A percentile compares a stretch with the other conserved stretches of the same genome.
Evolutionary conservation across 148 eudicot genomes (phyloP).

Genomic region (Rhododendron vialii): DNA sequence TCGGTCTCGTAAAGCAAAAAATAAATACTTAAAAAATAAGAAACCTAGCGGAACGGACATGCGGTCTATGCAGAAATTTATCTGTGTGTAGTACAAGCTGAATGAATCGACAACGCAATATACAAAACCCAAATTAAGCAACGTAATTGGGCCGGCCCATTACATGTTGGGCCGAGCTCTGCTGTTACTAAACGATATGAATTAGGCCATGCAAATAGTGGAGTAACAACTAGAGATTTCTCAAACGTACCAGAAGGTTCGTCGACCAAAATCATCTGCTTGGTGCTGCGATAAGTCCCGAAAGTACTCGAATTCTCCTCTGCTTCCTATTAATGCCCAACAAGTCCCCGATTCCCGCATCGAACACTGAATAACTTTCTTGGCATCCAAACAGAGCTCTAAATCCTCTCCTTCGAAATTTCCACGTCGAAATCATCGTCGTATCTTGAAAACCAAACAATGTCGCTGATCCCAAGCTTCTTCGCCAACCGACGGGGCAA

Average conservation of each 20-base stretch:
- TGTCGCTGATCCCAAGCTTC: slow-evolving; percentile 38
- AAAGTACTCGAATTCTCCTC: neutral
- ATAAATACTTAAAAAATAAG: too few relatives aligned
- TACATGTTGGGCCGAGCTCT: neutral
- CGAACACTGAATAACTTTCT: neutral
- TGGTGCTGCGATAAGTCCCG: neutral
- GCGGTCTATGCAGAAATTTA: too few relatives aligned
- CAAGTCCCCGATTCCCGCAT: neutral
- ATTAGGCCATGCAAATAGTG: neutral
- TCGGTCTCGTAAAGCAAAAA: too few relatives aligned
- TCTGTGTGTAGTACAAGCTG: neutral
- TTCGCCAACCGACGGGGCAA: slow-evolving; percentile 24
- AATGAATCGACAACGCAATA: neutral
- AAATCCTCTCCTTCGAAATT: neutral
- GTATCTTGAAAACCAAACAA: neutral
- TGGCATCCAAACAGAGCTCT: neutral
- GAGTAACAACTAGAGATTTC: neutral
- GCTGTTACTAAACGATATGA: neutral
- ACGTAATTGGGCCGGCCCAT: neutral
- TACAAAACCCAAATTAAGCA: neutral
- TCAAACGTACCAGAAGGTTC: neutral
- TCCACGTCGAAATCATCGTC: too few relatives aligned
- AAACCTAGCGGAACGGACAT: too few relatives aligned
- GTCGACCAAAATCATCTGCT: neutral
- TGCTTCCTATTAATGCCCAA: neutral